Evolutionary conservation across 1,139 yeast species (phyloP).

Genomic region (Suhomyces chickasaworum): DNA sequence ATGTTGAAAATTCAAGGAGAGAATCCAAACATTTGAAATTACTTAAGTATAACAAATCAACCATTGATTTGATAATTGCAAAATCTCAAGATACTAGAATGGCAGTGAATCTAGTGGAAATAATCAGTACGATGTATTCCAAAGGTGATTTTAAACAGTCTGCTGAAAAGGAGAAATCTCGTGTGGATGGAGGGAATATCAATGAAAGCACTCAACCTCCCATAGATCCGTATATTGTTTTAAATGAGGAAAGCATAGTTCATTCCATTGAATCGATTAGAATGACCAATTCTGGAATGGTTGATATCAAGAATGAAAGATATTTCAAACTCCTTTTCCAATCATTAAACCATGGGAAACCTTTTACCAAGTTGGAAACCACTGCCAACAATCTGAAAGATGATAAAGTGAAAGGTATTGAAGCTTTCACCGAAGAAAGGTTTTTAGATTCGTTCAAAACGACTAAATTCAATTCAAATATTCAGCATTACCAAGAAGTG

Average conservation of each 20-base stretch:
- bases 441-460: conserved; percentile 15
- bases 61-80: conserved; percentile 21
- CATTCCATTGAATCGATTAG: conserved; percentile 14
- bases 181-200: too few relatives aligned
- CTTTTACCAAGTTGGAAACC: background rate
- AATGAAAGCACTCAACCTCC: background rate
- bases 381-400: background rate
- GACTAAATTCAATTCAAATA: conserved; percentile 1
- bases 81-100: conserved; percentile 34
- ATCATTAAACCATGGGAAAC: conserved; percentile 12
- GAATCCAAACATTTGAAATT: conserved; percentile 11
- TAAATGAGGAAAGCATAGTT: conserved; percentile 1
- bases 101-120: conserved; percentile 35
- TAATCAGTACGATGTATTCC: conserved; percentile 24
- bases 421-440: conserved; percentile 11
- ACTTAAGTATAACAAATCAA: conserved; percentile 18
- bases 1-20: conserved; percentile 33
- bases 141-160: background rate
- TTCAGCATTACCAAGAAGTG: conserved; percentile 11
- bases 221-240: background rate
- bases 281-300: conserved; percentile 17
- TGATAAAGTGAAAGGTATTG: background rate
- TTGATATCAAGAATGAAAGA: conserved; percentile 15
- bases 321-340: conserved; percentile 18
- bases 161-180: too few relatives aligned